These are phyloP conservation scores for Agaricus sinodeliciosus DNA, from an alignment of 768 basidiomycete species.

Conservation along the genomic window DNA sequence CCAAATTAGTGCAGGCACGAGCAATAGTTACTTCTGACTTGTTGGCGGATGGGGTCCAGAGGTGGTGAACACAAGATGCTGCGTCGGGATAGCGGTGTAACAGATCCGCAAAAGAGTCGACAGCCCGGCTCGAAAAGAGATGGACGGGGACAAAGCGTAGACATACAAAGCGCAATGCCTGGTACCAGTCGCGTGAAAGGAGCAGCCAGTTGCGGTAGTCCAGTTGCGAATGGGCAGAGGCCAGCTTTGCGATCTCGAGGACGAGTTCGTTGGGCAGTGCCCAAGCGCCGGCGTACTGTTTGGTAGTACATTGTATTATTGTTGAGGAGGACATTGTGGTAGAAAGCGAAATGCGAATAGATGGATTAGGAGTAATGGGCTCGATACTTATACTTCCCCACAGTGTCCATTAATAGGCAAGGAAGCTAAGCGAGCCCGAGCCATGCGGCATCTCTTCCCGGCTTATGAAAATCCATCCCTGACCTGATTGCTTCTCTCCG, in stretches of 20 bases:
- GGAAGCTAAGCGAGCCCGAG: neutral
- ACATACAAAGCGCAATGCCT: slow-evolving; percentile 2
- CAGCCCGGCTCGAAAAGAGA: slow-evolving; percentile 1
- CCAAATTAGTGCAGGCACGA: slow-evolving; percentile 8
- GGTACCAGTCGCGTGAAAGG: slow-evolving; percentile 3
- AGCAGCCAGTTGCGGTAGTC: slow-evolving; percentile 7
- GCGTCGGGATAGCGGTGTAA: neutral
- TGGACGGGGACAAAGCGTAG: slow-evolving; percentile 8
- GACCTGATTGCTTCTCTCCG: neutral
- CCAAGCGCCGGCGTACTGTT: slow-evolving; percentile 3
- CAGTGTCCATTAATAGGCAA: neutral
- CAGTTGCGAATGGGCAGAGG: slow-evolving; percentile 3
- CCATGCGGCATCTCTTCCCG: slow-evolving; percentile 1
- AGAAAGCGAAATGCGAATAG: neutral
- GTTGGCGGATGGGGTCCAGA: slow-evolving; percentile 6
- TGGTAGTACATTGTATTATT: neutral
- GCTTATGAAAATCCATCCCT: slow-evolving; percentile 1
- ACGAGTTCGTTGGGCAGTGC: slow-evolving; percentile 9
- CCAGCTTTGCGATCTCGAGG: slow-evolving; percentile 6
- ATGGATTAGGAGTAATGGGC: too few species aligned
- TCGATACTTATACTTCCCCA: slow-evolving; percentile 3
- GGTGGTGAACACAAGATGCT: slow-evolving; percentile 1
- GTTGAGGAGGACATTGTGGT: neutral
- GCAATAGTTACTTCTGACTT: slow-evolving; percentile 3
- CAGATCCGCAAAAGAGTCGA: neutral